Percentiles rank a stretch among this genome's conserved stretches.
Evolutionary conservation across 176 grass and related monocot species (phyloP).

Genomic region (bread wheat (Triticum aestivum)): DNA sequence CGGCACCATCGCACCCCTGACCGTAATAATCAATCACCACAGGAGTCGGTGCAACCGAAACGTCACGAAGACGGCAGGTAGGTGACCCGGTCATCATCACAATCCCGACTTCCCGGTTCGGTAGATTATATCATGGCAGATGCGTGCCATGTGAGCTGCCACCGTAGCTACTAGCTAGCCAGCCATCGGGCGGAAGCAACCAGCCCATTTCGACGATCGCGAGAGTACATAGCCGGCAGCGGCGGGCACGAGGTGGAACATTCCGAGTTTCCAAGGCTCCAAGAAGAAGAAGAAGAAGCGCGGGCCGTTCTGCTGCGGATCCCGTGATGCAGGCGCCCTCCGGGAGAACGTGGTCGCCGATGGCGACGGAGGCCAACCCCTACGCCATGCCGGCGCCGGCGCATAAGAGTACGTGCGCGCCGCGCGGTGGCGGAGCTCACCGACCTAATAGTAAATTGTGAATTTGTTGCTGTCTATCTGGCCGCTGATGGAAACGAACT

Average conservation of each 20-base stretch:
- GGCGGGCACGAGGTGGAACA: neutral
- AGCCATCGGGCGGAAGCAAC: neutral
- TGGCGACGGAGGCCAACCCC: constrained; percentile 48
- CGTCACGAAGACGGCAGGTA: neutral
- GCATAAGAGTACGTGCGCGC: constrained; percentile 43
- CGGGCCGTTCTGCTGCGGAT: neutral
- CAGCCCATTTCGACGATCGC: neutral
- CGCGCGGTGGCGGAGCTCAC: neutral
- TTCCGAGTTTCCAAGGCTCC: neutral
- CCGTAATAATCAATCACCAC: neutral
- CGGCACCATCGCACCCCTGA: neutral
- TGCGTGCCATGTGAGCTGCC: neutral
- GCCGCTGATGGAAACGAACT: neutral
- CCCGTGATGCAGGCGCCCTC: constrained; percentile 8
- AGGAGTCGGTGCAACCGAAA: constrained; percentile 33
- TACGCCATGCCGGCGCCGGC: constrained; percentile 52
- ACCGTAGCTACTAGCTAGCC: neutral
- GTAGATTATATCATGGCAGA: constrained; percentile 9
- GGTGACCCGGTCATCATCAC: constrained; percentile 7
- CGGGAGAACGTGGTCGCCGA: constrained; percentile 19
- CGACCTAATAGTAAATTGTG: neutral
- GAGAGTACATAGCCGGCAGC: neutral
- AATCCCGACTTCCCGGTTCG: neutral
- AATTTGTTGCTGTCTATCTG: neutral
- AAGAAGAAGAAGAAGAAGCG: too few species aligned